phyloP scores from a whole-genome alignment of 495 filamentous ascomycete genomes.

The Penicillium macrosclerotiorum region DNA sequence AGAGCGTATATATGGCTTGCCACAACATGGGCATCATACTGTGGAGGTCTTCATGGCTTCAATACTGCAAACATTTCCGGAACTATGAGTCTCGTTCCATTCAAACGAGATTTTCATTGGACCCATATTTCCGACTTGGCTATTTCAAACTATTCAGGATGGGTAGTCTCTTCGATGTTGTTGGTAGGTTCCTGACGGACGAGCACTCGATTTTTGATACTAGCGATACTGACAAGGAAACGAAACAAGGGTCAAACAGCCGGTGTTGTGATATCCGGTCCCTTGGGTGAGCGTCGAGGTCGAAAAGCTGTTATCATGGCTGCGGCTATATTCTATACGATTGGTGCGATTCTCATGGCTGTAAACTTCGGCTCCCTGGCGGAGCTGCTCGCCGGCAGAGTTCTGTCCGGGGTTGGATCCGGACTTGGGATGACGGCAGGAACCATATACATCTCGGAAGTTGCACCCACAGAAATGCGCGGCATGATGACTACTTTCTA shows the following conservation, averaged over 20 bases:
- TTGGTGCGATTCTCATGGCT: conserved; percentile 24
- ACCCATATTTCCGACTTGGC: conserved; percentile 3
- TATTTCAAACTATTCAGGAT: conserved; percentile 21
- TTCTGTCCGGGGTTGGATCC: conserved; percentile 71
- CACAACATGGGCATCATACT: conserved; percentile 24
- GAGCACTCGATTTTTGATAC: background rate
- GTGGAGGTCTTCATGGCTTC: conserved; percentile 23
- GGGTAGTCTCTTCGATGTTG: conserved; percentile 25
- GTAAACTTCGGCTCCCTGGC: conserved; percentile 22
- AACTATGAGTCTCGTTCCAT: conserved; percentile 22
- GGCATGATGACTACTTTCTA: conserved; percentile 73
- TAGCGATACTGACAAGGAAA: background rate
- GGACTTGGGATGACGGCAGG: conserved; percentile 76
- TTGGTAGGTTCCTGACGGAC: conserved; percentile 9
- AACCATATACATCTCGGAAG: conserved; percentile 59
- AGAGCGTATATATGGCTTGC: conserved; percentile 21
- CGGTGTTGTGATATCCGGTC: conserved; percentile 2
- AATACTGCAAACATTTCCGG: conserved; percentile 30
- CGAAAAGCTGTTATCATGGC: conserved; percentile 19
- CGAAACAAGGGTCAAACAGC: conserved; percentile 1
- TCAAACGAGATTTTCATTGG: conserved; percentile 20
- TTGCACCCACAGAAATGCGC: conserved; percentile 51
- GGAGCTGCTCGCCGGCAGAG: conserved; percentile 61
- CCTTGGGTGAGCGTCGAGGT: conserved; percentile 12
- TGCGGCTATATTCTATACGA: conserved; percentile 18